Conservation (phyloP, 2,329 filamentous ascomycete genomes). For the Fusarium cicatricum region DNA sequence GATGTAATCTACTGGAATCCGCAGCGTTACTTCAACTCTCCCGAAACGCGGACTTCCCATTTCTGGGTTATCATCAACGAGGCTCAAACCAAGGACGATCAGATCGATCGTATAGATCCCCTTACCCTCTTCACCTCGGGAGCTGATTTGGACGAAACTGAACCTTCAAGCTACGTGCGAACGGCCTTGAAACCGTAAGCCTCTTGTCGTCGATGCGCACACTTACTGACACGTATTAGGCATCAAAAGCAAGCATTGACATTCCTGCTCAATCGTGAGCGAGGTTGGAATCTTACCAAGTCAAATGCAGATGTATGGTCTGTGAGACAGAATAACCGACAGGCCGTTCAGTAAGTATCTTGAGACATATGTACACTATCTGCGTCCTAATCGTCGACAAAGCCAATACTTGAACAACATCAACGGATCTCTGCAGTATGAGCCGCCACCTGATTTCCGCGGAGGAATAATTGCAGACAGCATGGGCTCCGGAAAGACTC, state of each 20-base stretch:
- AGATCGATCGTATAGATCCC: too few relatives aligned
- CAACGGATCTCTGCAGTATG: constrained; percentile 42
- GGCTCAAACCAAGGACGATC: too few relatives aligned
- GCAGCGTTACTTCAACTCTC: too few relatives aligned
- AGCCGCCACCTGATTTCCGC: constrained; percentile 47
- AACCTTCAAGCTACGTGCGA: too few relatives aligned
- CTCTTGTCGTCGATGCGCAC: too few relatives aligned
- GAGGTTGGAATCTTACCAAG: constrained; percentile 46
- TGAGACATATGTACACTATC: not conserved
- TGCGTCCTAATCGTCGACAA: not conserved
- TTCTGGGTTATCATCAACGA: too few relatives aligned
- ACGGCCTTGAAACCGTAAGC: too few relatives aligned
- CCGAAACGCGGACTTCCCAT: too few relatives aligned
- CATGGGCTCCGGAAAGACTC: constrained; percentile 58
- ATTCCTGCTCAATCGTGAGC: constrained; percentile 52
- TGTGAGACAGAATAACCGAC: constrained; percentile 17
- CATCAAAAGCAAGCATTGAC: constrained; percentile 55
- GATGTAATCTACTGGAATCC: too few relatives aligned
- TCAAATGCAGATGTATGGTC: constrained; percentile 41
- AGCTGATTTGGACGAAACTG: too few relatives aligned
- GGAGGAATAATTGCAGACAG: constrained; percentile 57
- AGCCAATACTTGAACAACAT: constrained; percentile 46
- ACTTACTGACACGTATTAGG: constrained; percentile 32
- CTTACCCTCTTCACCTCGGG: too few relatives aligned
- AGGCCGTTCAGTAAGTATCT: constrained; percentile 23